Conservation (phyloP, 176 grass and related monocot genomes). For the Olyra latifolia region DNA sequence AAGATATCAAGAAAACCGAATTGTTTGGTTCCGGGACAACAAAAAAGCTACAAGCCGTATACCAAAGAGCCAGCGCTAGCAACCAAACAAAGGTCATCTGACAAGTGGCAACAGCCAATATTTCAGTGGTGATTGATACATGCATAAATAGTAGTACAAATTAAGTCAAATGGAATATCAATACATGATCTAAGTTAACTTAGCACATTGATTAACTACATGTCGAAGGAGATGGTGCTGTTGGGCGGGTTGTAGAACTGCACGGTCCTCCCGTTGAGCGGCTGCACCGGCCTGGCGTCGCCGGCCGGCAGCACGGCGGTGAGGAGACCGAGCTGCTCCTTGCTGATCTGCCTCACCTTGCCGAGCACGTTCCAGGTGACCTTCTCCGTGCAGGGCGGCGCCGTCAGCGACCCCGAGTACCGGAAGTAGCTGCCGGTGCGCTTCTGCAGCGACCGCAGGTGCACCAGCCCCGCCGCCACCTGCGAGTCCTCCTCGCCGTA, state of each 20-base stretch:
- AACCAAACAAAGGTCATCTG: too few species aligned
- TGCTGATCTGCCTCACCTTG: conserved; percentile 60
- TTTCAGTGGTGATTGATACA: too few species aligned
- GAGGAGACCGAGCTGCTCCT: conserved; percentile 50
- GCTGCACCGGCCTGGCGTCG: conserved; percentile 50
- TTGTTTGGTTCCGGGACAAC: too few species aligned
- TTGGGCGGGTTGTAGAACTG: conserved; percentile 46
- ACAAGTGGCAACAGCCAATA: too few species aligned
- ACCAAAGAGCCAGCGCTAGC: too few species aligned
- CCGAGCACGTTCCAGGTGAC: conserved; percentile 69
- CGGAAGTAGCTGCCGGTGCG: conserved; percentile 64
- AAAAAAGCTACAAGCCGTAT: too few species aligned
- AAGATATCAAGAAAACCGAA: too few species aligned
- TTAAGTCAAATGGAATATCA: too few species aligned
- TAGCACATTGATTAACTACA: neutral
- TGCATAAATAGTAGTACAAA: too few species aligned
- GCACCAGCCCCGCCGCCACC: conserved; percentile 8
- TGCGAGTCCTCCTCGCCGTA: conserved; percentile 34
- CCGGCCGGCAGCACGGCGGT: conserved; percentile 21
- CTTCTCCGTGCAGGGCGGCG: conserved; percentile 81
- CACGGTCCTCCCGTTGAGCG: conserved; percentile 56
- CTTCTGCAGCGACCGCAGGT: conserved; percentile 43
- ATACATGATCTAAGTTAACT: too few species aligned
- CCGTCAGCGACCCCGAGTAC: conserved; percentile 73
- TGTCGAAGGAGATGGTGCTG: conserved; percentile 27